Evolutionary conservation across 202 grass and related monocot genomes (phyloP).

Genomic region (Eragrostis tef): DNA sequence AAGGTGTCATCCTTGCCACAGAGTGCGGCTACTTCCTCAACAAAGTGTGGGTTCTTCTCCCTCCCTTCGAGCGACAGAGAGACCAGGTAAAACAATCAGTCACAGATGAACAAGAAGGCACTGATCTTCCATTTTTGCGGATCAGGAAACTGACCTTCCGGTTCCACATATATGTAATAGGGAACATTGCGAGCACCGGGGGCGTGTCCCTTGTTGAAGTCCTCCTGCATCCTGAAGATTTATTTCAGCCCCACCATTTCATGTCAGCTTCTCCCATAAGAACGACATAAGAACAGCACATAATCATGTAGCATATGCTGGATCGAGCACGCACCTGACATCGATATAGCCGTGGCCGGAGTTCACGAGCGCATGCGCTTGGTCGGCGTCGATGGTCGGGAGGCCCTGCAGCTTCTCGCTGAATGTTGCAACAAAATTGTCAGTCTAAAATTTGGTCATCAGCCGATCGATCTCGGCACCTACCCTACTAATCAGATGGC

Average conservation of each 20-base stretch:
- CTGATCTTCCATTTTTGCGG: too few relatives aligned
- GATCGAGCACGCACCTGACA: slow-evolving; percentile 44
- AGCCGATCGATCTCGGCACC: too few relatives aligned
- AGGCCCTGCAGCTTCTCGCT: slow-evolving; percentile 32
- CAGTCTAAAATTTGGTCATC: too few relatives aligned
- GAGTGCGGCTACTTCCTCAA: slow-evolving; percentile 61
- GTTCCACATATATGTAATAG: slow-evolving; percentile 62
- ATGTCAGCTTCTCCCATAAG: background rate
- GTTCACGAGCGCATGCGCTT: slow-evolving; percentile 43
- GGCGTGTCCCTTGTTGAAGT: slow-evolving; percentile 63
- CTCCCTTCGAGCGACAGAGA: slow-evolving; percentile 45
- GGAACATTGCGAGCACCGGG: slow-evolving; percentile 67
- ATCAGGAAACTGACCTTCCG: too few relatives aligned
- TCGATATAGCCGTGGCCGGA: slow-evolving; percentile 57
- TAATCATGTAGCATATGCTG: too few relatives aligned
- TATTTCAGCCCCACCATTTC: too few relatives aligned
- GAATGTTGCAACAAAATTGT: background rate
- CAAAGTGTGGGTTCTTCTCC: slow-evolving; percentile 69
- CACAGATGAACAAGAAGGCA: too few relatives aligned
- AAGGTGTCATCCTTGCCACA: slow-evolving; percentile 58
- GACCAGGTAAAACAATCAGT: background rate
- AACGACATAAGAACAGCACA: background rate
- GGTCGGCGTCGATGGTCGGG: slow-evolving; percentile 41
- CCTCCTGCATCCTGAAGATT: slow-evolving; percentile 59
- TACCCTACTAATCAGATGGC: too few relatives aligned